Evolutionary conservation across 2,329 filamentous ascomycete species (phyloP), one percentile per base, ranked within the genome.

Genomic region (Stenocarpella maydis): DNA sequence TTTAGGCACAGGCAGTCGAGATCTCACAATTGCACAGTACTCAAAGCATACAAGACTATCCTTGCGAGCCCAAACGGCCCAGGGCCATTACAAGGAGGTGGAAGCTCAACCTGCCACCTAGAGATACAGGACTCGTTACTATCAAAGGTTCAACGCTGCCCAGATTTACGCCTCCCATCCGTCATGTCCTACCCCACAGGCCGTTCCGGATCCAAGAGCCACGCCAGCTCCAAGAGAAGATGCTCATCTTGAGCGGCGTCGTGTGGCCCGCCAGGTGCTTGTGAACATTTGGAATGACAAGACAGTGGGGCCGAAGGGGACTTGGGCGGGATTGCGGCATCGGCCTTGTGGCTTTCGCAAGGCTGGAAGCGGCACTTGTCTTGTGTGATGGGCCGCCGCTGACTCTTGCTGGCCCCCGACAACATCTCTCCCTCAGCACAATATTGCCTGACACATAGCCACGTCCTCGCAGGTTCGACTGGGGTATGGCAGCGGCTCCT

Each of bases 181-280:
- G 15, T 17, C 24, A 21, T 31, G 26, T 28, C 19, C 41, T 49
- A 67, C 52, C 31, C 64, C 21, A 67, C 64, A 17, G 52, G 31
- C 52, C 73, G 69, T 49, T 47, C 67, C 34, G 75, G 76, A 65
- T 85, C 81, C 69, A 80, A 78, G 9, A 84, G 53, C 60, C 83
- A 78, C 21, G 79, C 80, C 61, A 84, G 83, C 80, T 92, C 90
- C 28, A 91, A 74, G 73, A 92, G 9, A 87, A 76, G 0, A 88
- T 72, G 0, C 85, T 86, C 71, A 85, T 81, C 73, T 88, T 89
- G 19, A 89, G 74, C 0, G 84, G 83, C 0, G 80, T 73, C 1
- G 82, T 84, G 3, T 77, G 79, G 0, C 84, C 86, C 0, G 82
- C 81, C 2, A 89, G 75, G 0, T 88, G 75, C 45, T 81, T 81